These are phyloP conservation scores for Ascoidea rubescens DNA, from an alignment of 805 yeast genomes.

Conservation along the genomic window DNA sequence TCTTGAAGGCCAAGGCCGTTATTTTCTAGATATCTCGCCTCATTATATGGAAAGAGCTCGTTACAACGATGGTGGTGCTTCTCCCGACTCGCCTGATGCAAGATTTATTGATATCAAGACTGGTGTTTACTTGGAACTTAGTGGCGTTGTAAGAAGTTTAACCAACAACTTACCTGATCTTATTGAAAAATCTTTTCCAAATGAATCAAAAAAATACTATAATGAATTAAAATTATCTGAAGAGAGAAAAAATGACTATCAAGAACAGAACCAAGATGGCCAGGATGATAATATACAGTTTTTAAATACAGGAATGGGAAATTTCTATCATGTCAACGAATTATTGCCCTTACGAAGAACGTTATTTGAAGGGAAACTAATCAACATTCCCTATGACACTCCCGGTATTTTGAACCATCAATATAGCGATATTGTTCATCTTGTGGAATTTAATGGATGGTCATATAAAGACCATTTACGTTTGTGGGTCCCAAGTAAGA, in stretches of 20 bases:
- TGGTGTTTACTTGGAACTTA: conserved; percentile 45
- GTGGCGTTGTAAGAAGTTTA: conserved; percentile 21
- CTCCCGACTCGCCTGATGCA: conserved; percentile 33
- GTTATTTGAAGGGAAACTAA: conserved; percentile 41
- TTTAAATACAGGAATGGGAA: conserved; percentile 24
- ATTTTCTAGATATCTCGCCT: conserved; percentile 33
- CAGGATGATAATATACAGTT: conserved; percentile 11
- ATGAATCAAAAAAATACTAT: background rate
- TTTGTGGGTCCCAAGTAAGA: conserved; percentile 22
- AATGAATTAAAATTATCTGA: background rate
- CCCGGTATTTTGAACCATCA: conserved; percentile 24
- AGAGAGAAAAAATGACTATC: conserved; percentile 5
- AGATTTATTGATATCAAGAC: conserved; percentile 47
- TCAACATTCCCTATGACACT: conserved; percentile 28
- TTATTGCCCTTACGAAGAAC: conserved; percentile 40
- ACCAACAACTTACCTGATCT: background rate
- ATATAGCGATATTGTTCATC: conserved; percentile 16
- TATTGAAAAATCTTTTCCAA: background rate
- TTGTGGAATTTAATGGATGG: conserved; percentile 10
- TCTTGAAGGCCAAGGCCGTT: conserved; percentile 29
- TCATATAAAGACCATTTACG: conserved; percentile 22
- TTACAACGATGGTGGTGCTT: conserved; percentile 30
- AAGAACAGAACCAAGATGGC: no score
- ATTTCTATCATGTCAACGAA: conserved; percentile 34
- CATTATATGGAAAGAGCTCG: conserved; percentile 33